phyloP scores from a whole-genome alignment of 768 basidiomycete species.

The Amanita molliuscula region DNA sequence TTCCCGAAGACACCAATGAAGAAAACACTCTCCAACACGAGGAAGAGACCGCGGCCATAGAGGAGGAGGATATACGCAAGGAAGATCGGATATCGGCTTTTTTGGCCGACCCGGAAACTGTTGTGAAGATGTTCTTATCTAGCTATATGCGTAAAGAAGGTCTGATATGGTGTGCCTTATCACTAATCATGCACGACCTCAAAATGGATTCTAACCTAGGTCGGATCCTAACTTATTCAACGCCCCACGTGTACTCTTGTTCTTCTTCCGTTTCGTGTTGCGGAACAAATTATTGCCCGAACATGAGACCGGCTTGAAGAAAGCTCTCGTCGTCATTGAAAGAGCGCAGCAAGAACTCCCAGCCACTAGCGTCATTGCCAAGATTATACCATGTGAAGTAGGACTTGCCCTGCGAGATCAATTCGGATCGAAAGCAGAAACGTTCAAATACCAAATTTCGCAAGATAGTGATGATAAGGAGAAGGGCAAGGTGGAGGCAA shows the following conservation, averaged over 20 bases:
- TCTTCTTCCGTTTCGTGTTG: constrained; percentile 35
- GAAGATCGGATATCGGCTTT: constrained; percentile 41
- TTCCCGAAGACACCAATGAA: background rate
- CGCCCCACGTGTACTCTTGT: constrained; percentile 31
- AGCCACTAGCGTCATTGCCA: constrained; percentile 7
- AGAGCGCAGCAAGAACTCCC: constrained; percentile 7
- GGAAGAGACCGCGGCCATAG: constrained; percentile 25
- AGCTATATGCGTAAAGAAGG: constrained; percentile 61
- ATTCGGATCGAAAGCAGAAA: constrained; percentile 8
- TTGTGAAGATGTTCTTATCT: constrained; percentile 57
- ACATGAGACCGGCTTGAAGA: constrained; percentile 2
- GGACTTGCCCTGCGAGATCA: constrained; percentile 4
- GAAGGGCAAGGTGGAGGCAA: constrained; percentile 28
- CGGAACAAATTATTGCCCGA: constrained; percentile 31
- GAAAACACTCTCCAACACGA: constrained; percentile 14
- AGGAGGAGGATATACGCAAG: constrained; percentile 23
- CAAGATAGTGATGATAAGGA: constrained; percentile 13
- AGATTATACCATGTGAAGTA: constrained; percentile 8
- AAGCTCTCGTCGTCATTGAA: constrained; percentile 5
- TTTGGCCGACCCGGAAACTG: constrained; percentile 48
- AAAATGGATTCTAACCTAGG: constrained; percentile 17
- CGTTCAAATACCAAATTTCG: constrained; percentile 1
- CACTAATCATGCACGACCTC: background rate
- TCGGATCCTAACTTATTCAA: constrained; percentile 28
- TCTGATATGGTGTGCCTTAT: constrained; percentile 42